These are phyloP conservation scores for Blastocystis sp. DNA, from an alignment of 352 stramenopile species.

Conservation along the genomic window DNA sequence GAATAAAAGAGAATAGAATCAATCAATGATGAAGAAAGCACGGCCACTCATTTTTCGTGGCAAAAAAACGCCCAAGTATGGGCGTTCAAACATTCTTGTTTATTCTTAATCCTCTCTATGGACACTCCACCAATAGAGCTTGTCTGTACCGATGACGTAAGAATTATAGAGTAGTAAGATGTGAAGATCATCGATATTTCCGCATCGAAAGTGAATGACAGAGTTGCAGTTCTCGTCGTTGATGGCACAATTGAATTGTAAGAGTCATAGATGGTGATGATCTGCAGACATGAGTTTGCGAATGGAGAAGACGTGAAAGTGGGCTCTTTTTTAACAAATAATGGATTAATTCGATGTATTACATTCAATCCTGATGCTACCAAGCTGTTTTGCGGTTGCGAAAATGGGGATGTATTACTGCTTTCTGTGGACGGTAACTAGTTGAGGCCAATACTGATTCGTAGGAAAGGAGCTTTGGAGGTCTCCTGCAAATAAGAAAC, in stretches of 20 bases:
- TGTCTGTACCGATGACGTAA: conserved; percentile 30
- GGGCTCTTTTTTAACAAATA: not conserved
- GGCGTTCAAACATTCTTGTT: not conserved
- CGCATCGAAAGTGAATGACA: not conserved
- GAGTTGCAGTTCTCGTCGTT: not conserved
- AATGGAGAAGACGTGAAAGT: conserved; percentile 9
- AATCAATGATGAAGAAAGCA: not conserved
- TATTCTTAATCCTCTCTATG: not conserved
- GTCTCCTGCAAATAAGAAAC: conserved; percentile 4
- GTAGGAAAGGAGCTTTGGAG: conserved; percentile 23
- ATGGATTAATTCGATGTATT: conserved; percentile 2
- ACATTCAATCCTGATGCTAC: conserved; percentile 45
- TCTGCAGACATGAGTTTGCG: conserved; percentile 3
- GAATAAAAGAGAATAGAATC: not conserved
- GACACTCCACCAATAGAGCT: conserved; percentile 40
- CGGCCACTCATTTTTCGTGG: no score
- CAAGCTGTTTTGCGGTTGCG: conserved; percentile 55
- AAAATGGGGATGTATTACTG: not conserved
- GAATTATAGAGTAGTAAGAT: not conserved
- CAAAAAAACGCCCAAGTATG: no score
- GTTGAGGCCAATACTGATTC: not conserved
- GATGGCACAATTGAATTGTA: conserved; percentile 62
- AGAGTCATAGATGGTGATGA: not conserved
- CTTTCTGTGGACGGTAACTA: not conserved
- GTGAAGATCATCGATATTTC: conserved; percentile 60